phyloP scores from a whole-genome alignment of 805 yeast genomes.

The Candida chauliodis region DNA sequence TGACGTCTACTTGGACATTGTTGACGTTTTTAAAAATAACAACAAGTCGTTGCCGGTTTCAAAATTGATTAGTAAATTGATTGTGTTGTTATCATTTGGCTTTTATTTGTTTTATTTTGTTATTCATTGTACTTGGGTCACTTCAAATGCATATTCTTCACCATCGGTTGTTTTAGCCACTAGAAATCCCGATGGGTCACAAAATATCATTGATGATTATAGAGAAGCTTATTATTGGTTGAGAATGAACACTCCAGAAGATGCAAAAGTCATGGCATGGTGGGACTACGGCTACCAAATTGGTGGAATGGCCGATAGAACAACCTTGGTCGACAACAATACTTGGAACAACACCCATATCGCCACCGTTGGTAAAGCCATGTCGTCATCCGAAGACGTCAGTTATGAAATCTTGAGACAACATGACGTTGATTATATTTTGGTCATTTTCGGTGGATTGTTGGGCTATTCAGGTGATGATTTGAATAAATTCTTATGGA shows the following conservation, averaged over 20 bases:
- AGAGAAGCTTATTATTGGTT: constrained; percentile 99
- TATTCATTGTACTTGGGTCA: constrained; percentile 95
- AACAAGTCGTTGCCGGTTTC: constrained; percentile 17
- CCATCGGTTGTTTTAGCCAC: constrained; percentile 96
- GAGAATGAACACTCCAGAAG: constrained; percentile 96
- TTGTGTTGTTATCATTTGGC: constrained; percentile 65
- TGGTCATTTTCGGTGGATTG: constrained; percentile 91
- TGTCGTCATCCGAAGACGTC: constrained; percentile 84
- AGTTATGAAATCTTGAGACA: constrained; percentile 84
- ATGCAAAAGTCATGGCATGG: constrained; percentile 96
- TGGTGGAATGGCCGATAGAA: constrained; percentile 99
- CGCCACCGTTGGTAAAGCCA: constrained; percentile 98
- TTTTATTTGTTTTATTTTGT: constrained; percentile 80
- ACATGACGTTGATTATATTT: constrained; percentile 92
- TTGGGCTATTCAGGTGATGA: constrained; percentile 96
- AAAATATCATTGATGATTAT: constrained; percentile 86
- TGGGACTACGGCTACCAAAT: constrained; percentile 99
- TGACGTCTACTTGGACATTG: constrained; percentile 74
- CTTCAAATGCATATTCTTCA: constrained; percentile 91
- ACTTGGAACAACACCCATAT: constrained; percentile 99
- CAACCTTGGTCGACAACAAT: constrained; percentile 96
- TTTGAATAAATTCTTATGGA: constrained; percentile 94
- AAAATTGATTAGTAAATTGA: constrained; percentile 49
- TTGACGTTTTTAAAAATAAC: constrained; percentile 28
- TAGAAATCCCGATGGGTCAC: constrained; percentile 78